Conservation (phyloP, 2,329 filamentous ascomycete species). For the Calonectria montana region DNA sequence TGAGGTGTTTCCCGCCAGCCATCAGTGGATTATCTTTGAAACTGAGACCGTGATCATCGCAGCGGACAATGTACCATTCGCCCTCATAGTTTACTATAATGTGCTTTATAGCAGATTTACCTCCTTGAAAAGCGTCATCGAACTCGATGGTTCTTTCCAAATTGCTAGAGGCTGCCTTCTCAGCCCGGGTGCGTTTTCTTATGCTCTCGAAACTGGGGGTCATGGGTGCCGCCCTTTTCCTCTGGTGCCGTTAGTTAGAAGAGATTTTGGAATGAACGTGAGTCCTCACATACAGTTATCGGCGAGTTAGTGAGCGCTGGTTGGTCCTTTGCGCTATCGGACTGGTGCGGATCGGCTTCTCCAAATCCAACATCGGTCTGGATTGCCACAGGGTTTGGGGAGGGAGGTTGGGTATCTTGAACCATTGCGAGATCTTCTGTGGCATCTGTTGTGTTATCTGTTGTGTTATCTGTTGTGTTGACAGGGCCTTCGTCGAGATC, state of each 20-base stretch:
- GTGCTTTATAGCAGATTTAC: slow-evolving; percentile 12
- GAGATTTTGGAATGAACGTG: too few species aligned
- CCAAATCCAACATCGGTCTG: background rate
- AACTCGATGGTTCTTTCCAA: slow-evolving; percentile 1
- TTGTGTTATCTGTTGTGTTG: too few species aligned
- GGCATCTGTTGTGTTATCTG: background rate
- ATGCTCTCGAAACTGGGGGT: background rate
- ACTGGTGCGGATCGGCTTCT: background rate
- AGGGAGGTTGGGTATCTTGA: background rate
- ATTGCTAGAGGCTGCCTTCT: background rate
- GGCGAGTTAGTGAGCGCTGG: background rate
- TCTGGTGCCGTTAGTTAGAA: background rate
- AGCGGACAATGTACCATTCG: slow-evolving; percentile 22
- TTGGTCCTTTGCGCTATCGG: background rate
- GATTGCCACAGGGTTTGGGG: background rate
- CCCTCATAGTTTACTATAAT: background rate
- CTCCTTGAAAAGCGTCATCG: slow-evolving; percentile 11
- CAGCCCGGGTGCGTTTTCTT: background rate
- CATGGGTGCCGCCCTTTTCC: background rate
- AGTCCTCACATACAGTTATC: background rate
- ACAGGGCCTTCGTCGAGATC: background rate
- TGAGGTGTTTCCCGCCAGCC: slow-evolving; percentile 11
- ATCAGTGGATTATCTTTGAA: slow-evolving; percentile 8
- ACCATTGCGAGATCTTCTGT: background rate
- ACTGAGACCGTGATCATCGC: background rate